A percentile compares a stretch with the other conserved stretches of the same genome.
These are phyloP conservation scores for Eucalyptus tenuipes DNA, from an alignment of 345 rosid species.

Conservation along the genomic window DNA sequence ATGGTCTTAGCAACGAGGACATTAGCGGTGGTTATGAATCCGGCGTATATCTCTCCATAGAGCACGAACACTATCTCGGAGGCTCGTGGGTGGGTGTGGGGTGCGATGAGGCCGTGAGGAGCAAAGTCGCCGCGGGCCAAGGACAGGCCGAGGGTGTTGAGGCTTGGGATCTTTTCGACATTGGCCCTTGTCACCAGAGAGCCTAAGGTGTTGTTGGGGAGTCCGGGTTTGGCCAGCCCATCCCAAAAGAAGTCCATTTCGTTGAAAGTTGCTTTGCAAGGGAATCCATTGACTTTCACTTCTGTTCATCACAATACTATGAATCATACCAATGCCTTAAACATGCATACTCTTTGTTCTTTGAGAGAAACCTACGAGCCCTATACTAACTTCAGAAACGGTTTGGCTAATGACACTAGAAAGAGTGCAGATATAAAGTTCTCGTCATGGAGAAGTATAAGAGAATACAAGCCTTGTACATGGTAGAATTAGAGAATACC, in stretches of 20 bases:
- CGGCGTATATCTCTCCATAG: conserved; percentile 36
- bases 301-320: conserved; percentile 3
- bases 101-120: conserved; percentile 50
- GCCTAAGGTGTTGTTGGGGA: conserved; percentile 36
- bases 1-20: conserved; percentile 25
- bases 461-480: background rate
- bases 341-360: background rate
- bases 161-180: conserved; percentile 38
- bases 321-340: background rate
- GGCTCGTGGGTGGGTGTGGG: conserved; percentile 62
- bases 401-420: background rate
- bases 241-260: conserved; percentile 32
- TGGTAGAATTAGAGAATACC: background rate
- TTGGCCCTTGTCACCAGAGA: conserved; percentile 33
- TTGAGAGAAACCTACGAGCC: background rate
- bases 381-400: background rate
- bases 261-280: conserved; percentile 29
- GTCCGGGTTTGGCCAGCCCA: conserved; percentile 28
- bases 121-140: conserved; percentile 48
- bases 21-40: conserved; percentile 40
- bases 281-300: conserved; percentile 37
- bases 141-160: conserved; percentile 53
- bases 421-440: background rate
- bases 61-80: conserved; percentile 40
- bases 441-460: background rate